Percentiles rank a stretch among this genome's conserved stretches.
phyloP scores from a whole-genome alignment of 495 filamentous ascomycete genomes.

The Staphylotrichum tortipilum region DNA sequence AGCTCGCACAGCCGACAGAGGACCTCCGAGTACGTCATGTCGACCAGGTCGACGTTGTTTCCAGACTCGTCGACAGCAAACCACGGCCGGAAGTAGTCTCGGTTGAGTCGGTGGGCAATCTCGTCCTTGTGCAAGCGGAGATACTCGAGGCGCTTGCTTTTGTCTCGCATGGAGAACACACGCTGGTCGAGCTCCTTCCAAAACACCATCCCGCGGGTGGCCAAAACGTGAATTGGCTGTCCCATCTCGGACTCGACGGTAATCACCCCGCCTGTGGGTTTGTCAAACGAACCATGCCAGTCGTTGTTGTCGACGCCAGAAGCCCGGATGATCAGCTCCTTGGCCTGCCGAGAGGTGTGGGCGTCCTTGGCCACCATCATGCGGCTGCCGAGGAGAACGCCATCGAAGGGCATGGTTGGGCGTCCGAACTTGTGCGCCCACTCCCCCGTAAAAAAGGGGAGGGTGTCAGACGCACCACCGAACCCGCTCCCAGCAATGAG shows the following conservation, averaged over 20 bases:
- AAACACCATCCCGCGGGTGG: conserved; percentile 83
- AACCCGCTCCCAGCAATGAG: conserved; percentile 86
- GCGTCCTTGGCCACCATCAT: conserved; percentile 93
- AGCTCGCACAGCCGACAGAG: conserved; percentile 87
- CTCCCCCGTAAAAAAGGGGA: conserved; percentile 80
- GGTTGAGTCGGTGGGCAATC: conserved; percentile 94
- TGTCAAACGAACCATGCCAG: conserved; percentile 98
- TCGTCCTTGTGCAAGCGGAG: conserved; percentile 83
- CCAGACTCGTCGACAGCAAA: conserved; percentile 80
- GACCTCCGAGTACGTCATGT: conserved; percentile 95
- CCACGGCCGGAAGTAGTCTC: conserved; percentile 97
- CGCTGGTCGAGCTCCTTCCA: conserved; percentile 97
- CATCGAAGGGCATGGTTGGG: conserved; percentile 87
- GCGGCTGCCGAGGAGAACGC: conserved; percentile 77
- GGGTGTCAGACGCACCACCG: conserved; percentile 79
- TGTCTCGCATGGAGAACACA: conserved; percentile 81
- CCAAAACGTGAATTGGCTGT: conserved; percentile 95
- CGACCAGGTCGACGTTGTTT: conserved; percentile 81
- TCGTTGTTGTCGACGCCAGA: conserved; percentile 74
- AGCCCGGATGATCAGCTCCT: conserved; percentile 86
- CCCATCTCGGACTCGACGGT: conserved; percentile 97
- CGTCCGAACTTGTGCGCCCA: conserved; percentile 80
- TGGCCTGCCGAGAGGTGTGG: conserved; percentile 81
- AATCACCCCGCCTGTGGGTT: conserved; percentile 80
- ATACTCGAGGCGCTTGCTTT: conserved; percentile 81